A percentile compares a stretch with the other conserved stretches of the same genome.
Conservation (phyloP, 1,284 basidiomycete species). For the Irpex sp. region DNA sequence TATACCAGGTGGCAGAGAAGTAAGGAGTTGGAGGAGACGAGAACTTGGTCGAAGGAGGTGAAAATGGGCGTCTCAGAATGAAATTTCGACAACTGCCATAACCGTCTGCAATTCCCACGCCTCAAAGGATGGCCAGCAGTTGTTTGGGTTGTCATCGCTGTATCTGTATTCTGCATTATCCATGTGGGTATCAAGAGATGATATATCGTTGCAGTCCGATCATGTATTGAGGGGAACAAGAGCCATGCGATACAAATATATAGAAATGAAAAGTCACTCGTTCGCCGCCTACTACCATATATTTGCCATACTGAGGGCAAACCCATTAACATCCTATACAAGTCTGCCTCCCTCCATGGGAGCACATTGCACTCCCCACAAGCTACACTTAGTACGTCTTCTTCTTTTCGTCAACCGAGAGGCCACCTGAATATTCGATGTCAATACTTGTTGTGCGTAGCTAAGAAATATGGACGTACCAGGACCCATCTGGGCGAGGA, state of each 20-base stretch:
- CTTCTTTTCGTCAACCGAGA: constrained; percentile 99
- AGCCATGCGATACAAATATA: not conserved
- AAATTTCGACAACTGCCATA: constrained; percentile 9
- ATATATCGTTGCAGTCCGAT: not conserved
- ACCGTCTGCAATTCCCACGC: not conserved
- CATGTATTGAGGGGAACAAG: not conserved
- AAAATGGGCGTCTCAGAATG: not conserved
- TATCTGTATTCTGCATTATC: no score
- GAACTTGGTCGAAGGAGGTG: not conserved
- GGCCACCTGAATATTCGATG: constrained; percentile 56
- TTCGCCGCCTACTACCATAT: not conserved
- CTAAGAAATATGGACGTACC: constrained; percentile 38
- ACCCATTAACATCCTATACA: not conserved
- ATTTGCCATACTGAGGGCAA: not conserved
- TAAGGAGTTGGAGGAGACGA: not conserved
- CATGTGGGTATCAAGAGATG: not conserved
- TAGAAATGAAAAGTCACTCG: constrained; percentile 1
- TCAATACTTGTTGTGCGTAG: no score
- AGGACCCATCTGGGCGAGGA: constrained; percentile 98
- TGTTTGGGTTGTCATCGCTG: not conserved
- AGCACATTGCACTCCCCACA: not conserved
- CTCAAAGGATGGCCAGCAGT: not conserved
- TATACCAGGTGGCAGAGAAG: not conserved
- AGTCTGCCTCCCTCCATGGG: not conserved
- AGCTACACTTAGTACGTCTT: constrained; percentile 68